Evolutionary conservation across 345 rosid species (phyloP).

Genomic region (Nephelium lappaceum): DNA sequence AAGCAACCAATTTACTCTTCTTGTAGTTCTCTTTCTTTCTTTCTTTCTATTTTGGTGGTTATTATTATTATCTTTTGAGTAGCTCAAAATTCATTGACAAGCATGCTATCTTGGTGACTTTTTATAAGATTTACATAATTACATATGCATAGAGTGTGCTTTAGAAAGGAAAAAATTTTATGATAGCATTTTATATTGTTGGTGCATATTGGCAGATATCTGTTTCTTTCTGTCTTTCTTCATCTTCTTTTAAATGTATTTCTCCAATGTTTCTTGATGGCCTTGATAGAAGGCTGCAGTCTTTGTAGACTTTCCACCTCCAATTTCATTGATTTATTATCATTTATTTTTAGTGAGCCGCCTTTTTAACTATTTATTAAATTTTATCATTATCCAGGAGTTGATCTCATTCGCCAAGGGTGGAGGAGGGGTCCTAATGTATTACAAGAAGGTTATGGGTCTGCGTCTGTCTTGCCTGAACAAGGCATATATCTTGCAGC

Average conservation of each 20-base stretch:
- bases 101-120: background rate
- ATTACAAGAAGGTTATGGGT: slow-evolving; percentile 92
- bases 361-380: slow-evolving; percentile 9
- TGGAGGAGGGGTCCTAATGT: slow-evolving; percentile 90
- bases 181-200: background rate
- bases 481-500: slow-evolving; percentile 99
- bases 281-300: background rate
- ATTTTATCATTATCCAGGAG: slow-evolving; percentile 43
- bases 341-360: background rate
- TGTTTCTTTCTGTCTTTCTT: background rate
- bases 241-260: background rate
- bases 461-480: slow-evolving; percentile 96
- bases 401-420: slow-evolving; percentile 81
- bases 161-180: background rate
- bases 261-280: background rate
- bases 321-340: background rate
- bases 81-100: background rate
- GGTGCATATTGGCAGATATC: background rate
- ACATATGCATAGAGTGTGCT: background rate
- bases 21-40: too few relatives aligned
- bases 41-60: too few relatives aligned
- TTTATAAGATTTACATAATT: background rate
- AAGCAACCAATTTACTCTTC: background rate
- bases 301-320: background rate
- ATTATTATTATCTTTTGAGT: background rate